Base-by-base conservation (phyloP, 1,139 yeast genomes). In the Torulaspora globosa region DNA sequence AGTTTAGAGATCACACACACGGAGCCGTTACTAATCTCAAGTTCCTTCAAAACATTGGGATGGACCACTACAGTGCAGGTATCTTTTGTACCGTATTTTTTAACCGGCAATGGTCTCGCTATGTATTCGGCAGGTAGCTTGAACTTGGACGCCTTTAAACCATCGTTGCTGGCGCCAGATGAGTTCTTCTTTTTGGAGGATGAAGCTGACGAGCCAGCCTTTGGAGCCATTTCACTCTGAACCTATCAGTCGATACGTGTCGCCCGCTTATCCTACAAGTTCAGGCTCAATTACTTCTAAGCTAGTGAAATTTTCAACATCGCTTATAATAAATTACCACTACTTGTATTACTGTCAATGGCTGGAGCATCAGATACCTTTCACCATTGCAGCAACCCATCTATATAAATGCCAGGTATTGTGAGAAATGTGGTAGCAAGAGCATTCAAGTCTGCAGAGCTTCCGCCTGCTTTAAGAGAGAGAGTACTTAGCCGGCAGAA, bases 21-120 rank as follows among this genome's bases (percentile, higher is more conserved):
- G 2, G 77, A 72, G 0, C 88, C 89, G 8, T 70, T 67, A 1
- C 67, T 59, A 38, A 83, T 65, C 12, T 80, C 89, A 28, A 78
- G 61, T 0, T 75, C 76, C 39, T 75, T 71, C 21, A 83, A 63
- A 1, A 80, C 70, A 2, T 77, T 76, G 1, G 78, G 71, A 45
- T 80, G 74, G 3, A 84, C 58, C 39, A 68, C 73, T 0, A 76
- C 74, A 48, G 75, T 76, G 21, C 74, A 64, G 18, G 63, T 57
- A 19, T 60, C 52, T 39, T 65, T 67, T 14, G 70, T 56, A 43
- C 70, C 70, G 16, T 63, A 46, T 8, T 65, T 61, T 4, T 55
- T 48, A 8, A 51, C 51, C 0, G 66, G 53, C 1, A 74, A 63
- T 0, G 95, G 92, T 48, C 95, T 70, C 1, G 79, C 76, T 14